These are phyloP conservation scores for Telfairia occidentalis DNA, from an alignment of 331 rosid genomes.

Conservation along the genomic window DNA sequence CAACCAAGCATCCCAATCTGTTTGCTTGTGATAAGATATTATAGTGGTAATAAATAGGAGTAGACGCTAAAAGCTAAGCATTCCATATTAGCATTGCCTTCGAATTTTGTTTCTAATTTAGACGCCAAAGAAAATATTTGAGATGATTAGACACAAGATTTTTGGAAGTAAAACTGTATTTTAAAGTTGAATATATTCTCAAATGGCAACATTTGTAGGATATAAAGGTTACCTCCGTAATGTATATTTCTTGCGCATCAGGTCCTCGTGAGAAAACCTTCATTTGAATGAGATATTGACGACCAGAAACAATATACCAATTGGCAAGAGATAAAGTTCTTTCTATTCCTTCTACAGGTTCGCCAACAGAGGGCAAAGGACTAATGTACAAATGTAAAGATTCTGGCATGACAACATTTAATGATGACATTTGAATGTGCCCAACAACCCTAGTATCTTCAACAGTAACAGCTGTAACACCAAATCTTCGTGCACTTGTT, in stretches of 20 bases:
- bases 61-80: not conserved
- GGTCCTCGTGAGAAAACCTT: constrained; percentile 65
- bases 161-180: not conserved
- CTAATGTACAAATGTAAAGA: constrained; percentile 39
- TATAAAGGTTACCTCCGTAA: constrained; percentile 65
- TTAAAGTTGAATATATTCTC: not conserved
- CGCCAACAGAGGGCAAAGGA: constrained; percentile 46
- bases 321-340: constrained; percentile 32
- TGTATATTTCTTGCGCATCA: constrained; percentile 63
- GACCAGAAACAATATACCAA: constrained; percentile 72
- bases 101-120: not conserved
- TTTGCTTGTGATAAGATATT: not conserved
- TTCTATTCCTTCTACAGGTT: constrained; percentile 39
- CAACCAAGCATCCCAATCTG: not conserved
- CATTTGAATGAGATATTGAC: constrained; percentile 68
- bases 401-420: constrained; percentile 73
- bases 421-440: constrained; percentile 73
- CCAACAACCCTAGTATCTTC: constrained; percentile 89
- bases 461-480: constrained; percentile 55
- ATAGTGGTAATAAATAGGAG: not conserved
- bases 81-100: not conserved
- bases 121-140: not conserved
- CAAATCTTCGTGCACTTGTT: constrained; percentile 54
- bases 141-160: not conserved
- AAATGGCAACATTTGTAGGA: constrained; percentile 16